Conservation (phyloP, 345 rosid species). For the Boechera stricta region DNA sequence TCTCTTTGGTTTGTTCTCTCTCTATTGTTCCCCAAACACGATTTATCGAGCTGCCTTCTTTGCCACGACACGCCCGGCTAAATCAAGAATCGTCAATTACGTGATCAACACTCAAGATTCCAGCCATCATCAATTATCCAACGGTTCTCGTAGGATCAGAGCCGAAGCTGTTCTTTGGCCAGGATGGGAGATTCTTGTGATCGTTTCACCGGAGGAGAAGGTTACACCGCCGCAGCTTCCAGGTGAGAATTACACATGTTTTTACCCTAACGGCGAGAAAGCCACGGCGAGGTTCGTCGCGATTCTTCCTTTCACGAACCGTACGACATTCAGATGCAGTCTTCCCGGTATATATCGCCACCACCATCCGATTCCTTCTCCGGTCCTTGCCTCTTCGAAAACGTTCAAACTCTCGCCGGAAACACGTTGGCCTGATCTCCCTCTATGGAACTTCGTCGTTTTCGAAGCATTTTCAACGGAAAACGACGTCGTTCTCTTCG, state of each 20-base stretch:
- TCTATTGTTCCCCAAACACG: slow-evolving; percentile 39
- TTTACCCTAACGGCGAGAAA: slow-evolving; percentile 61
- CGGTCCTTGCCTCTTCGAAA: slow-evolving; percentile 49
- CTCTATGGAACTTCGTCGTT: slow-evolving; percentile 59
- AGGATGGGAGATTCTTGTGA: slow-evolving; percentile 72
- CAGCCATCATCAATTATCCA: slow-evolving; percentile 11
- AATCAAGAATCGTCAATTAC: slow-evolving; percentile 4
- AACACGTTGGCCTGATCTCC: slow-evolving; percentile 46
- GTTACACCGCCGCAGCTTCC: not conserved
- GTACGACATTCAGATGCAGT: slow-evolving; percentile 57
- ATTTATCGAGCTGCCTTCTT: slow-evolving; percentile 23
- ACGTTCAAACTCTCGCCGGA: slow-evolving; percentile 21
- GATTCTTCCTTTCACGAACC: slow-evolving; percentile 55
- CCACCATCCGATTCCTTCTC: slow-evolving; percentile 55
- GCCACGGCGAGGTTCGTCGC: slow-evolving; percentile 63
- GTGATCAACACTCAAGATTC: slow-evolving; percentile 30
- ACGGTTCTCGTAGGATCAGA: slow-evolving; percentile 34
- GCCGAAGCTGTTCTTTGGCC: slow-evolving; percentile 68
- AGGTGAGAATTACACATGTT: slow-evolving; percentile 48
- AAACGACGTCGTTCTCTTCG: slow-evolving; percentile 76
- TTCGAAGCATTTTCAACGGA: slow-evolving; percentile 78
- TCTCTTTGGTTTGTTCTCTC: slow-evolving; percentile 39
- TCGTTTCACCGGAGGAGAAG: slow-evolving; percentile 46
- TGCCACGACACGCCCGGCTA: not conserved
- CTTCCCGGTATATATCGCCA: slow-evolving; percentile 63